phyloP scores from a whole-genome alignment of 805 yeast genomes.

The Barnettozyma sp. region DNA sequence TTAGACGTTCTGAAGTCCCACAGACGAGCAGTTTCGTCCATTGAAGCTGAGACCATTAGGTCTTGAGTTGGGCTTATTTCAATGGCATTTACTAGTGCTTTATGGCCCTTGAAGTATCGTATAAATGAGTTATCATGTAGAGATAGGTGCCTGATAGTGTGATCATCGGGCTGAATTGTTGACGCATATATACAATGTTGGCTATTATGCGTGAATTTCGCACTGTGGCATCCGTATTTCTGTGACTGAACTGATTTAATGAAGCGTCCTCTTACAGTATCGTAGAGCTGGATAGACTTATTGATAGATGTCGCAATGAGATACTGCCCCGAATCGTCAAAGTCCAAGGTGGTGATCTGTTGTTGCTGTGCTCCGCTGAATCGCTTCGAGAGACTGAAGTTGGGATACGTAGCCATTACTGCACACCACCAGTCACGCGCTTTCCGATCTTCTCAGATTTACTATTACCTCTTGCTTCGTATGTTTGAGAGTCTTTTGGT shows the following conservation, averaged over 20 bases:
- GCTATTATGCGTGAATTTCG: slow-evolving; percentile 72
- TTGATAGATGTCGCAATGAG: slow-evolving; percentile 72
- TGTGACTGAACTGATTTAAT: slow-evolving; percentile 67
- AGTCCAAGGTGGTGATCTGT: slow-evolving; percentile 61
- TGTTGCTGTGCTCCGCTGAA: slow-evolving; percentile 31
- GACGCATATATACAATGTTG: slow-evolving; percentile 76
- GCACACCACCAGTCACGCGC: no score
- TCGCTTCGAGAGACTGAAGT: slow-evolving; percentile 39
- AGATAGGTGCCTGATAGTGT: slow-evolving; percentile 68
- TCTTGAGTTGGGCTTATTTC: slow-evolving; percentile 69
- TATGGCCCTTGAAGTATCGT: slow-evolving; percentile 85
- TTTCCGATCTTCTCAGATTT: no score
- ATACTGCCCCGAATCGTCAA: slow-evolving; percentile 77
- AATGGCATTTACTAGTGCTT: slow-evolving; percentile 61
- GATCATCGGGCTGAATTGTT: slow-evolving; percentile 59
- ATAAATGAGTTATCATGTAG: slow-evolving; percentile 72
- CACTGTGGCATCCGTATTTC: slow-evolving; percentile 88
- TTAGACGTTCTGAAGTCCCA: slow-evolving; percentile 80
- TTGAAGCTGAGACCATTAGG: slow-evolving; percentile 56
- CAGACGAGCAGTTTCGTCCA: slow-evolving; percentile 71
- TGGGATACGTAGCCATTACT: slow-evolving; percentile 4
- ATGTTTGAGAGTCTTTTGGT: no score
- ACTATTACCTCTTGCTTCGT: no score
- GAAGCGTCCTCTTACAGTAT: slow-evolving; percentile 60
- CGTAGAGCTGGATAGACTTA: slow-evolving; percentile 79